Conservation (phyloP, 441 rosid species). For the Populus hybrid region DNA sequence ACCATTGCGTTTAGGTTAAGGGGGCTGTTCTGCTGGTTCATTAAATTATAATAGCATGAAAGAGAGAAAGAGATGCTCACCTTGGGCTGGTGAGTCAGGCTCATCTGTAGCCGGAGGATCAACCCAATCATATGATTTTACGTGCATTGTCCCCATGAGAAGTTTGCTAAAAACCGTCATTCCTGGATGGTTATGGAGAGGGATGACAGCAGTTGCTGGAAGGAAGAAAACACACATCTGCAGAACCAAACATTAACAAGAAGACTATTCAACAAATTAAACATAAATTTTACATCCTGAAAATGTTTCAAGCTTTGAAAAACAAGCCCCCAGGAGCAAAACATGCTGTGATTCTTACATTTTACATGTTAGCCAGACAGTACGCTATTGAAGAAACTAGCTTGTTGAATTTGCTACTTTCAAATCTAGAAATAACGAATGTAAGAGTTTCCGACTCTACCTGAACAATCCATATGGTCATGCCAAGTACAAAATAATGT, state of each 20-base stretch:
- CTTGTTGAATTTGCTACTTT: background rate
- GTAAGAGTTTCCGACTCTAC: background rate
- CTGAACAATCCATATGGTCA: background rate
- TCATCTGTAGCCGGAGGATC: conserved; percentile 20
- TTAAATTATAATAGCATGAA: background rate
- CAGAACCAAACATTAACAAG: conserved; percentile 4
- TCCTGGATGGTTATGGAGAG: conserved; percentile 64
- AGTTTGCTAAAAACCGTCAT: conserved; percentile 71
- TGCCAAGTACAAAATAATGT: background rate
- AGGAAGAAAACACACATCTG: conserved; percentile 66
- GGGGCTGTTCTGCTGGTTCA: background rate
- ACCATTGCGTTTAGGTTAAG: background rate
- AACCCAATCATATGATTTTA: conserved; percentile 56
- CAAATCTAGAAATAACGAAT: background rate
- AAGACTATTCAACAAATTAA: background rate
- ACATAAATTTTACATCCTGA: background rate
- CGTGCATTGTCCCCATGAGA: conserved; percentile 54
- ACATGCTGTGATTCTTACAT: background rate
- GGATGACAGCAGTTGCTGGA: conserved; percentile 50
- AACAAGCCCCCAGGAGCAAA: background rate
- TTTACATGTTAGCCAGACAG: background rate
- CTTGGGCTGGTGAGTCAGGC: conserved; percentile 5
- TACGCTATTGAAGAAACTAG: background rate
- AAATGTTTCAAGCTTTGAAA: background rate
- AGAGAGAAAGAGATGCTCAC: conserved; percentile 26